phyloP scores from a whole-genome alignment of 2,329 filamentous ascomycete species.

The Neonectria punicea region DNA sequence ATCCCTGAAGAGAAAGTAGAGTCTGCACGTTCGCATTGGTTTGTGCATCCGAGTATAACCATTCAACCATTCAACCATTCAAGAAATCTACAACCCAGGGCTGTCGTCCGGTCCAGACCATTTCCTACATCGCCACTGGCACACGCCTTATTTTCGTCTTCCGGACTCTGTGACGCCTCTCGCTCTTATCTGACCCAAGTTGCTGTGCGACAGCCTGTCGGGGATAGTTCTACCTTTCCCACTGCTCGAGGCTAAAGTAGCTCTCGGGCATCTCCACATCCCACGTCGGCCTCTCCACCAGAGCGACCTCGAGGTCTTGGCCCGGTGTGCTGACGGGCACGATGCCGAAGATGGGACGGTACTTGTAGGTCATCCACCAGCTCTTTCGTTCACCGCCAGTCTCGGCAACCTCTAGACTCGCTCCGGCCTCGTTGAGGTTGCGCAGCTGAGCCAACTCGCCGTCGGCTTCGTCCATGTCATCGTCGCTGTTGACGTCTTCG shows the following conservation, averaged over 20 bases:
- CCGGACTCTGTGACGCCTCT: constrained; percentile 1
- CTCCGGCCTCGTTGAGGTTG: constrained; percentile 38
- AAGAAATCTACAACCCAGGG: constrained; percentile 26
- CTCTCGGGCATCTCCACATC: constrained; percentile 81
- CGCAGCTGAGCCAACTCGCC: constrained; percentile 51
- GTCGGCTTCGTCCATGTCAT: constrained; percentile 51
- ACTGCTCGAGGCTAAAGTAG: constrained; percentile 70
- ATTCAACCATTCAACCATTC: constrained; percentile 29
- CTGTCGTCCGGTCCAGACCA: constrained; percentile 17
- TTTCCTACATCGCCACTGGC: constrained; percentile 14
- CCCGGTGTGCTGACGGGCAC: constrained; percentile 57
- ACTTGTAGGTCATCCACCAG: constrained; percentile 90
- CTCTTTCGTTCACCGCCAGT: constrained; percentile 47
- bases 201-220: neutral
- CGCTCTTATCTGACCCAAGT: constrained; percentile 1
- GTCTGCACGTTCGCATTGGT: constrained; percentile 3
- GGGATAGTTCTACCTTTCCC: constrained; percentile 51
- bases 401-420: constrained; percentile 33
- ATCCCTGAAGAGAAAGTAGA: constrained; percentile 4
- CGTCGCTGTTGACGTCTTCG: constrained; percentile 48
- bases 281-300: constrained; percentile 88
- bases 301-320: constrained; percentile 77
- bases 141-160: constrained; percentile 18
- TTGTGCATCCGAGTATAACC: constrained; percentile 22
- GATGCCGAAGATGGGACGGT: constrained; percentile 88